phyloP scores from a whole-genome alignment of 148 eudicot genomes.

The Pouteria glomerata region DNA sequence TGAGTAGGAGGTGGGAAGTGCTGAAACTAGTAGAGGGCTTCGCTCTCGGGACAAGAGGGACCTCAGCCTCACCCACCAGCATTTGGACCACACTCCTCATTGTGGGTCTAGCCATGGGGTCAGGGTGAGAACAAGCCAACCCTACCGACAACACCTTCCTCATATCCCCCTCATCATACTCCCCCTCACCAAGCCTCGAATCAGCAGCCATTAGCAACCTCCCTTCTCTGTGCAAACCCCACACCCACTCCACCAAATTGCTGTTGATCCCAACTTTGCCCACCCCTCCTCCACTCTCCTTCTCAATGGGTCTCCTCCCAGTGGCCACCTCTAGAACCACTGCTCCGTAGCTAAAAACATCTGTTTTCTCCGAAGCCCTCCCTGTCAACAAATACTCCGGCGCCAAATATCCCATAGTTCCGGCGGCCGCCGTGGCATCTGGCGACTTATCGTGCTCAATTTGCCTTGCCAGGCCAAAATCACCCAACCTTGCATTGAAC shows the following conservation, averaged over 20 bases:
- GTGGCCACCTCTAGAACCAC: constrained; percentile 75
- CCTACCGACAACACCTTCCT: constrained; percentile 60
- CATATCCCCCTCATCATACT: constrained; percentile 58
- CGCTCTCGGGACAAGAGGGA: constrained; percentile 59
- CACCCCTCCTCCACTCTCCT: constrained; percentile 13
- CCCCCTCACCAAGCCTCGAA: constrained; percentile 40
- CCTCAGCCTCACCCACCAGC: constrained; percentile 64
- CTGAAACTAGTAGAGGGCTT: constrained; percentile 58
- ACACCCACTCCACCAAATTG: constrained; percentile 82
- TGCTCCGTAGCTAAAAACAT: constrained; percentile 70
- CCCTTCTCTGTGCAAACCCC: constrained; percentile 65
- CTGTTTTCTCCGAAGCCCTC: constrained; percentile 63
- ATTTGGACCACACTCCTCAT: constrained; percentile 70
- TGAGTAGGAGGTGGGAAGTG: constrained; percentile 58
- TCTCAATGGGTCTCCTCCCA: constrained; percentile 75
- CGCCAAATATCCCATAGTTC: constrained; percentile 87
- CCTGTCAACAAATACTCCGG: constrained; percentile 73
- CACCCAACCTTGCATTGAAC: constrained; percentile 61
- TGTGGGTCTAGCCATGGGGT: constrained; percentile 51
- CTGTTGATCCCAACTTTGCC: constrained; percentile 17
- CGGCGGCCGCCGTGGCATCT: constrained; percentile 69
- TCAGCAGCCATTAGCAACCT: constrained; percentile 46
- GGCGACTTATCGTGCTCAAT: constrained; percentile 74
- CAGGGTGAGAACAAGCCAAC: constrained; percentile 70
- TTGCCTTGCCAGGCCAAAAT: constrained; percentile 71